Conservation (phyloP, 768 basidiomycete species). For the Auricularia cornea region DNA sequence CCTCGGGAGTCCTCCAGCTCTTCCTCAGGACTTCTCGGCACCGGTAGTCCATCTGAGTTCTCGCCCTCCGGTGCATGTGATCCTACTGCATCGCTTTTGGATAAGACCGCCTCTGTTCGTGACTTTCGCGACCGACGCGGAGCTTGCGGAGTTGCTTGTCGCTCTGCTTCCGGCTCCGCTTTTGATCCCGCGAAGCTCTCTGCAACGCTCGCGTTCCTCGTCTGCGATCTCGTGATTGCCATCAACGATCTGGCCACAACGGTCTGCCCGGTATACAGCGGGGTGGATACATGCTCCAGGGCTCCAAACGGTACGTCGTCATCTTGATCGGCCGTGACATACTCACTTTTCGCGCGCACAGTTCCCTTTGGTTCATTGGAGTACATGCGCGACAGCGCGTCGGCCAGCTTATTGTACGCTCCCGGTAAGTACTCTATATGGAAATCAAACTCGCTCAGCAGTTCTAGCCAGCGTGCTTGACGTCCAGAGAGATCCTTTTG, state of each 20-base stretch:
- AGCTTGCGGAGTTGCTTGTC: not conserved
- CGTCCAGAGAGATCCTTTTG: constrained; percentile 26
- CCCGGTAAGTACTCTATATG: constrained; percentile 24
- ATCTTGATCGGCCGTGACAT: not conserved
- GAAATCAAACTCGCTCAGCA: constrained; percentile 25
- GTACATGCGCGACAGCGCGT: constrained; percentile 13
- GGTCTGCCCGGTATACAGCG: not conserved
- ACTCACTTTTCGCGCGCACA: not conserved
- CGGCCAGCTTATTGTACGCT: constrained; percentile 22
- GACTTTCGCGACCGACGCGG: too few species aligned
- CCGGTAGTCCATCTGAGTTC: too few species aligned
- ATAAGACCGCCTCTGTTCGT: too few species aligned
- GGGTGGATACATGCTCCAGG: not conserved
- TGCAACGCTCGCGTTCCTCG: too few species aligned
- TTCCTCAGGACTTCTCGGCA: not conserved
- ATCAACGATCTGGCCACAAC: not conserved
- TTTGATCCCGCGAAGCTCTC: not conserved
- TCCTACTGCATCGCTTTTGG: too few species aligned
- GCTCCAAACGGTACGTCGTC: not conserved
- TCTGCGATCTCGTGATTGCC: not conserved
- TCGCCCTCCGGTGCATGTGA: too few species aligned
- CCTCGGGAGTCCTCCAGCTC: not conserved
- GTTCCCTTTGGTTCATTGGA: not conserved
- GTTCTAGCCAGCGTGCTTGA: constrained; percentile 33
- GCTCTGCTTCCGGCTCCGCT: not conserved